Percentiles rank a stretch among this genome's conserved stretches.
Conservation (phyloP, 2,329 filamentous ascomycete species). For the Septoria petroselini region DNA sequence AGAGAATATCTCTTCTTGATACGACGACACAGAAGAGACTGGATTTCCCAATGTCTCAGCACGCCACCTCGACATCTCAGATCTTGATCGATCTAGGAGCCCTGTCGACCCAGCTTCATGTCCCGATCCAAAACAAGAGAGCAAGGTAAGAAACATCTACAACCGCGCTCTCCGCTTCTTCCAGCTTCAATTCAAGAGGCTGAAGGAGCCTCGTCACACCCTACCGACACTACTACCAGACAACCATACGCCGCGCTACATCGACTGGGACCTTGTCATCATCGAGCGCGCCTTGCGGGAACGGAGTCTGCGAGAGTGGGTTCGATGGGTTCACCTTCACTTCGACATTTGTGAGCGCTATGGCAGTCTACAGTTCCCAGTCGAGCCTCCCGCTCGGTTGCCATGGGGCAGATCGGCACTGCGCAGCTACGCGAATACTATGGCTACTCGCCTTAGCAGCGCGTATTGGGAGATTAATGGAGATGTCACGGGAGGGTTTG, state of each 20-base stretch:
- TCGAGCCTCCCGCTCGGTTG: neutral
- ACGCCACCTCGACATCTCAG: too few species aligned
- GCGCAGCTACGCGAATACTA: neutral
- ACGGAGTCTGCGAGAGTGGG: neutral
- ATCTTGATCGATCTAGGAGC: too few species aligned
- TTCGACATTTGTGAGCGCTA: neutral
- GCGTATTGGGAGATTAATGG: neutral
- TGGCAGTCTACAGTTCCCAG: neutral
- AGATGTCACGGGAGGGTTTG: neutral
- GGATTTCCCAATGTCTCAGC: too few species aligned
- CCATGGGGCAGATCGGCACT: neutral
- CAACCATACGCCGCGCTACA: neutral
- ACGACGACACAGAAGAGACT: too few species aligned
- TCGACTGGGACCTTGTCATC: conserved; percentile 10
- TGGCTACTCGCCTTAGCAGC: neutral
- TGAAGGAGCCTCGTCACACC: neutral
- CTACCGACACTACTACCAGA: neutral
- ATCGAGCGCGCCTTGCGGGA: neutral
- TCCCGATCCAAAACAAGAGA: too few species aligned
- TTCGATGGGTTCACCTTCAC: neutral
- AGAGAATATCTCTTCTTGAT: too few species aligned
- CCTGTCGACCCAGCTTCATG: too few species aligned
- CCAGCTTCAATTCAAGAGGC: too few species aligned
- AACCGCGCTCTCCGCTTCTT: too few species aligned
- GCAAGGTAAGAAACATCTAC: too few species aligned